A percentile compares a stretch with the other conserved stretches of the same genome.
These are phyloP conservation scores for Diaporthe amygdali DNA, from an alignment of 2,329 filamentous ascomycete species.

Conservation along the genomic window DNA sequence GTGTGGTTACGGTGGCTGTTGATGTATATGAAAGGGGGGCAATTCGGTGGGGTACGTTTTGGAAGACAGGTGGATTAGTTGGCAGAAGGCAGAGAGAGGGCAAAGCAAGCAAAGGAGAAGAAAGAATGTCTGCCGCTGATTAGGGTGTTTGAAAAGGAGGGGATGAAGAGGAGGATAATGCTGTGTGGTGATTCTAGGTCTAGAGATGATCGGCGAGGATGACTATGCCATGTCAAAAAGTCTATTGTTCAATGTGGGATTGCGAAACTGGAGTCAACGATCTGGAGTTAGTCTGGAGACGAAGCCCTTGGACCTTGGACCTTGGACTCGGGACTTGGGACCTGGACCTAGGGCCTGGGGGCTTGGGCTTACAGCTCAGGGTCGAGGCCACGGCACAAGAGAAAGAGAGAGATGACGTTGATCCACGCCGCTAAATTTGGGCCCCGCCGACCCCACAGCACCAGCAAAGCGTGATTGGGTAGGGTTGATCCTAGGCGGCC, in stretches of 20 bases:
- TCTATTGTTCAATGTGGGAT: not conserved
- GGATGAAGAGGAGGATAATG: not conserved
- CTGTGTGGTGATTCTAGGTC: not conserved
- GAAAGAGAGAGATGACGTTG: conserved; percentile 19
- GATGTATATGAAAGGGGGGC: not conserved
- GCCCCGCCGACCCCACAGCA: not conserved
- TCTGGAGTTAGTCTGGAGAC: not conserved
- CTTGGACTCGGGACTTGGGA: not conserved
- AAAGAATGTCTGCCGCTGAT: not conserved
- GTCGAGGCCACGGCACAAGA: not conserved
- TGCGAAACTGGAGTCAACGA: not conserved
- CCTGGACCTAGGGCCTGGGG: not conserved
- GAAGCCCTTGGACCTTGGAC: not conserved
- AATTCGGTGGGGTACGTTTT: not conserved
- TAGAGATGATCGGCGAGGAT: not conserved
- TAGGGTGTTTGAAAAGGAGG: not conserved
- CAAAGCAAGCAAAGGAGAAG: not conserved
- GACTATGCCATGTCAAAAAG: not conserved
- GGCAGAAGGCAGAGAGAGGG: not conserved
- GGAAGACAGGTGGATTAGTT: not conserved
- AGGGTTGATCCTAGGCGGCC: not conserved
- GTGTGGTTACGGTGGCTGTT: not conserved
- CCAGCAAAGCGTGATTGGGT: not conserved
- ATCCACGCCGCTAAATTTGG: conserved; percentile 12
- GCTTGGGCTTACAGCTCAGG: not conserved